A percentile compares a stretch with the other conserved stretches of the same genome.
Evolutionary conservation across 2,329 filamentous ascomycete species (phyloP).

Genomic region (Aspergillus hiratsukae): DNA sequence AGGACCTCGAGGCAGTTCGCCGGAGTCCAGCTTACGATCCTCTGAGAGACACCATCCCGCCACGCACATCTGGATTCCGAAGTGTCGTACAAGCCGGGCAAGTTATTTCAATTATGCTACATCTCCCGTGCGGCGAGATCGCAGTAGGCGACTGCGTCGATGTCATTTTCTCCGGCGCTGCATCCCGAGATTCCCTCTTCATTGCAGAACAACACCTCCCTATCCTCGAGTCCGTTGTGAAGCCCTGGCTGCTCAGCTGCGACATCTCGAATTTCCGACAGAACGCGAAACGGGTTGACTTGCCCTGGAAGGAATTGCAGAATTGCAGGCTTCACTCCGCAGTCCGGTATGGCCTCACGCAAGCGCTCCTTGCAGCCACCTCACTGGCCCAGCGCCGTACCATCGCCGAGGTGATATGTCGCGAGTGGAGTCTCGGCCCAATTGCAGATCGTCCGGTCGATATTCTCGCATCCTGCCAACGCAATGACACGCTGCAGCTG

Average conservation of each 20-base stretch:
- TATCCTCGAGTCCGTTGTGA: constrained; percentile 9
- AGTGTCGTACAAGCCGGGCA: constrained; percentile 13
- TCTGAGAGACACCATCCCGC: constrained; percentile 7
- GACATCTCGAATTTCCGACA: constrained; percentile 8
- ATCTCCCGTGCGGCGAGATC: constrained; percentile 8
- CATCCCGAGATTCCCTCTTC: constrained; percentile 15
- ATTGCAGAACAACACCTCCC: constrained; percentile 12
- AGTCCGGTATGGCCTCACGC: constrained; percentile 12
- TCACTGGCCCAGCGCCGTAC: constrained; percentile 9
- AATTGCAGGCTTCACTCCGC: constrained; percentile 10
- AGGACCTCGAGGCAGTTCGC: constrained; percentile 15
- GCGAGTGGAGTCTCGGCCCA: constrained; percentile 9
- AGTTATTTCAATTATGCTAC: constrained; percentile 13
- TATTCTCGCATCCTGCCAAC: constrained; percentile 16
- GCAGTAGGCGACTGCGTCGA: constrained; percentile 17
- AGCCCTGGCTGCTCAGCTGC: constrained; percentile 12
- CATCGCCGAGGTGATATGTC: constrained; percentile 12
- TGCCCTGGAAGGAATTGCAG: background rate
- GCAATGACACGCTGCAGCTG: constrained; percentile 14
- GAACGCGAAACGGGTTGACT: too few relatives aligned
- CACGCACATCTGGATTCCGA: constrained; percentile 13
- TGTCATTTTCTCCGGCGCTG: constrained; percentile 18
- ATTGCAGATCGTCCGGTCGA: constrained; percentile 7
- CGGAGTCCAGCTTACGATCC: constrained; percentile 14
- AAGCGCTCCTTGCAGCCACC: constrained; percentile 14